Evolutionary conservation across 2,329 filamentous ascomycete species (phyloP).

Genomic region (Pyricularia pennisetigena): DNA sequence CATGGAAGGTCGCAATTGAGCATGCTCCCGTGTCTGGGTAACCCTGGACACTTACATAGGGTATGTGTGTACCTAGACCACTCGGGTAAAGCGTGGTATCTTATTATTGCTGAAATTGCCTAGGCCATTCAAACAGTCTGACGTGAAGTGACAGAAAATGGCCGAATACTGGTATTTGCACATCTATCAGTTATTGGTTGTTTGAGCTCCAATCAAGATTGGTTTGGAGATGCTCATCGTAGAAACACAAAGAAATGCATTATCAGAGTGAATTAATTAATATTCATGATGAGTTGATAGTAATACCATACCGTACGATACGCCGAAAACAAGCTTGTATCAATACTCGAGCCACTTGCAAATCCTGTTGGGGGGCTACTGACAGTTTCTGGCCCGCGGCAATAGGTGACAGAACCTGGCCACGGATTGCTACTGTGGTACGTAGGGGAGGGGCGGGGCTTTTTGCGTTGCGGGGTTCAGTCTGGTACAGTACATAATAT

Average conservation of each 20-base stretch:
- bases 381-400: too few relatives aligned
- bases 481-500: neutral
- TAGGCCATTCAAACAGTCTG: neutral
- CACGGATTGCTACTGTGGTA: neutral
- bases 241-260: too few relatives aligned
- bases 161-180: too few relatives aligned
- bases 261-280: too few relatives aligned
- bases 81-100: neutral
- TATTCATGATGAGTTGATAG: too few relatives aligned
- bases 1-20: neutral
- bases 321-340: neutral
- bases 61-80: too few relatives aligned
- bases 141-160: neutral
- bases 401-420: neutral
- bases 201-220: too few relatives aligned
- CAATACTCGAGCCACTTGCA: neutral
- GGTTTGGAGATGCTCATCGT: too few relatives aligned
- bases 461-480: neutral
- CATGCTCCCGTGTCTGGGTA: neutral
- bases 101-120: neutral
- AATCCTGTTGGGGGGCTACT: too few relatives aligned
- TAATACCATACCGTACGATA: neutral
- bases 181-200: too few relatives aligned
- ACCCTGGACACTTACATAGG: too few relatives aligned
- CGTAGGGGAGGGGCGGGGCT: neutral